phyloP scores from a whole-genome alignment of 192 early-diverging fungal species.

The Umbelopsis ramanniana region DNA sequence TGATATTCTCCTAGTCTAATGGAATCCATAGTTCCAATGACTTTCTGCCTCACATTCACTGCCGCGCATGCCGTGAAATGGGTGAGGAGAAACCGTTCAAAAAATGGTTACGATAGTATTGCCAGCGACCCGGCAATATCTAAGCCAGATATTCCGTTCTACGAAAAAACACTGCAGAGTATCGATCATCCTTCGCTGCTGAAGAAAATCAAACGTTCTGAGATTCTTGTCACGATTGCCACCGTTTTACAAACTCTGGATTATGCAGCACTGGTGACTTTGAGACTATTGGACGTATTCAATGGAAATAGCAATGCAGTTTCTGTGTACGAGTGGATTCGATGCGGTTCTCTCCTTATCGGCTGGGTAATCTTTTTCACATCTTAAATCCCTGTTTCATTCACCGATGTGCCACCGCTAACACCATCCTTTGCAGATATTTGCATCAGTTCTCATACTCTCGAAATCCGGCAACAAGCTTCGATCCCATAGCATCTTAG shows the following conservation, averaged over 20 bases:
- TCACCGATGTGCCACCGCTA: not conserved
- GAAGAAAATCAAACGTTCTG: not conserved
- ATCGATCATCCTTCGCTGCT: not conserved
- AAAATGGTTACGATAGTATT: not conserved
- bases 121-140: not conserved
- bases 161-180: constrained; percentile 9
- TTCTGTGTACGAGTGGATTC: not conserved
- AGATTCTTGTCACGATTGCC: not conserved
- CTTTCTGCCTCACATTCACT: not conserved
- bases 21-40: constrained; percentile 3
- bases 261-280: not conserved
- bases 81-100: not conserved
- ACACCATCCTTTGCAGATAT: not conserved
- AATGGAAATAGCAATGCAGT: not conserved
- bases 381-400: not conserved
- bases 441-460: constrained; percentile 2
- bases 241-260: not conserved
- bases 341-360: not conserved
- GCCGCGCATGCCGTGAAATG: not conserved
- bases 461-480: constrained; percentile 5
- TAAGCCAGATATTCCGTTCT: constrained; percentile 1
- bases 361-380: not conserved
- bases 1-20: not conserved
- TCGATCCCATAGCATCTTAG: constrained; percentile 7
- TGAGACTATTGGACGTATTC: not conserved